A percentile compares a stretch with the other conserved stretches of the same genome.
Evolutionary conservation across 768 basidiomycete species (phyloP).

Genomic region (Trametes elegans): DNA sequence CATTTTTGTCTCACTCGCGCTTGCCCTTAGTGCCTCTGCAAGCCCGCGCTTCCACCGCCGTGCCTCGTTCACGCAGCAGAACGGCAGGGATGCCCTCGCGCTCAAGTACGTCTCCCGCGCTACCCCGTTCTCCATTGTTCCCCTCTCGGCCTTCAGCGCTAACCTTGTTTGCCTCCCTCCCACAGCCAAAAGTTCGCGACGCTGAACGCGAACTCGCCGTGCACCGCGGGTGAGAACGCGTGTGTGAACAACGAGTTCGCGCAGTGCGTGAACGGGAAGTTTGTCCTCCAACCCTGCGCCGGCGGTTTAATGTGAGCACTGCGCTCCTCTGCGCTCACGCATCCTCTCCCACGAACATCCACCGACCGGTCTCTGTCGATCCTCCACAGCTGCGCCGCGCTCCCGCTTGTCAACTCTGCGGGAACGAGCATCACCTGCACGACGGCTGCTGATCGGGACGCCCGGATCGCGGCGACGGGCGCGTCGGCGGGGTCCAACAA

Average conservation of each 20-base stretch:
- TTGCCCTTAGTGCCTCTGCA: slow-evolving; percentile 31
- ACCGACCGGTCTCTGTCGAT: background rate
- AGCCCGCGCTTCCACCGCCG: slow-evolving; percentile 18
- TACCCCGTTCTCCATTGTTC: background rate
- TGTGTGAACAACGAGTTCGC: slow-evolving; percentile 52
- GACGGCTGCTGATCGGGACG: slow-evolving; percentile 43
- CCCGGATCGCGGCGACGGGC: slow-evolving; percentile 43
- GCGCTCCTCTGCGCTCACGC: background rate
- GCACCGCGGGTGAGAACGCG: slow-evolving; percentile 43
- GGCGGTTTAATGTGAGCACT: slow-evolving; percentile 22
- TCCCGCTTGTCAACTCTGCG: slow-evolving; percentile 47
- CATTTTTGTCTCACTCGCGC: slow-evolving; percentile 32
- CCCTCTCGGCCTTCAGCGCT: background rate
- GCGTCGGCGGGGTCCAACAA: slow-evolving; percentile 11
- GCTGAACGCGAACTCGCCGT: slow-evolving; percentile 45
- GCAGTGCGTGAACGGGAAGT: slow-evolving; percentile 51
- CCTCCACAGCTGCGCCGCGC: slow-evolving; percentile 35
- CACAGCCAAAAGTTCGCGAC: slow-evolving; percentile 42
- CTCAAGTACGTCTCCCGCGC: slow-evolving; percentile 25
- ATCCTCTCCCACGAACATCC: background rate
- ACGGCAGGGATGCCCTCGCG: slow-evolving; percentile 31
- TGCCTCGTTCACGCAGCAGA: slow-evolving; percentile 24
- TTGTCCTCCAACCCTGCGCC: slow-evolving; percentile 29
- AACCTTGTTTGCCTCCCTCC: background rate
- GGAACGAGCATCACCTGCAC: slow-evolving; percentile 55